phyloP scores from a whole-genome alignment of 2,329 filamentous ascomycete species.

The Trichoderma lentiforme region DNA sequence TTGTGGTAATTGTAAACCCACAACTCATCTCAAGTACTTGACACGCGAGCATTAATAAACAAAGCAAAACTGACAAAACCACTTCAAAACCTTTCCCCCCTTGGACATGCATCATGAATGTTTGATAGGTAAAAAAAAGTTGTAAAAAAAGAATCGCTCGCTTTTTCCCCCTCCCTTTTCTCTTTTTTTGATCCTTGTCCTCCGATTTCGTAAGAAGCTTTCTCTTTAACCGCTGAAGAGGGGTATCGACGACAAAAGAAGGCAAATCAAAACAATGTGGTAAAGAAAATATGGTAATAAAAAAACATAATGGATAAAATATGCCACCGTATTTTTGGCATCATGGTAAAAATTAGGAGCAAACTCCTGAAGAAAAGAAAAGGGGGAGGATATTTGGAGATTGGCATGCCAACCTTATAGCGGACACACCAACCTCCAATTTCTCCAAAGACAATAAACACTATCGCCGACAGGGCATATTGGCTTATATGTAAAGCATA shows the following conservation, averaged over 20 bases:
- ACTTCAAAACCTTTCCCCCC: background rate
- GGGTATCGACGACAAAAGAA: constrained; percentile 24
- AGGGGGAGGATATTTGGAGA: background rate
- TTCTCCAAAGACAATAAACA: constrained; percentile 32
- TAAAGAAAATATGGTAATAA: background rate
- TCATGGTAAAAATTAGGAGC: background rate
- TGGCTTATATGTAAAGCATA: constrained; percentile 27
- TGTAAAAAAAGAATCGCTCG: constrained; percentile 7
- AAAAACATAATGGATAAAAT: background rate
- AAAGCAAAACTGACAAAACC: background rate
- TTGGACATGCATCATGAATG: constrained; percentile 19
- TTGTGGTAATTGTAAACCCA: background rate
- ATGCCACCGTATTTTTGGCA: background rate
- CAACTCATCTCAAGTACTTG: background rate
- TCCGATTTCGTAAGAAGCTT: constrained; percentile 21
- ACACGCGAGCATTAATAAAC: background rate
- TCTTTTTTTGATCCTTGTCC: background rate
- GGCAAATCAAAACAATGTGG: background rate
- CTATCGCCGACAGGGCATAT: constrained; percentile 32
- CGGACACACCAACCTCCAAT: background rate
- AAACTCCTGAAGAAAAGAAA: background rate
- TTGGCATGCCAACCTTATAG: background rate
- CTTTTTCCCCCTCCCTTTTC: background rate
- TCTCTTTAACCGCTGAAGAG: constrained; percentile 17
- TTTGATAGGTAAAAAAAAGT: background rate